Base-by-base conservation (phyloP, 2,329 filamentous ascomycete species). In the Fusarium irregulare region DNA sequence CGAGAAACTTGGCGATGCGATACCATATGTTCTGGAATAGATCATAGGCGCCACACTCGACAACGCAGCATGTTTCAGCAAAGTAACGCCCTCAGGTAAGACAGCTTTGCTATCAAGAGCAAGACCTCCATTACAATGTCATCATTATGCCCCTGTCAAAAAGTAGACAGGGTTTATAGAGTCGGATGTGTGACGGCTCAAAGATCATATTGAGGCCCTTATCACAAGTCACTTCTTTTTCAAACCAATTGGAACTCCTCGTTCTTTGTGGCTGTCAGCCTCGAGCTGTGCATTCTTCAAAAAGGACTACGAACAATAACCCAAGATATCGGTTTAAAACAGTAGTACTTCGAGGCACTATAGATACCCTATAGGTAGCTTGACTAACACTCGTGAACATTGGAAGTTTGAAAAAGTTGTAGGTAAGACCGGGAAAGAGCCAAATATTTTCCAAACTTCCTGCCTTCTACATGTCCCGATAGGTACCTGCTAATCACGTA, bases 1-100 rank as follows among this genome's bases (percentile, higher is more conserved):
- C 58, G 44, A 71, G 34, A 67, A 59, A 37, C 25, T 41, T 50
- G 48, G 58, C 27, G 37, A 50, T 64, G 28, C 44, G 34, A 37
- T 42, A 32, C 12, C 21, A 23, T 28, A 45, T 51, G 30, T 49
- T 41, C 25, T 41, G 46, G 10, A 37, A 40, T 64, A 44, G 34
- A 27, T 44, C n/a, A 48, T 42, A 49, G 16, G 34, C 37, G 42
- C 28, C 41, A 27, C 13, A n/a, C 27, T 18, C 18, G 16, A n/a
- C 12, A 41, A 11, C n/a, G 18, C 20, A 30, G 20, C 27, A n/a
- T 45, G 18, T 11, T 20, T 48, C 21, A 28, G 32, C 12, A 16
- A 46, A 11, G n/a, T 21, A 16, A 12, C 42, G 8, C 27, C 45
- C n/a, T 7, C n/a, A 12, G 12, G 25, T 32, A 23, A 23, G 28